Base-by-base conservation (phyloP, 208 protist species). In the Phytomonas sp. region DNA sequence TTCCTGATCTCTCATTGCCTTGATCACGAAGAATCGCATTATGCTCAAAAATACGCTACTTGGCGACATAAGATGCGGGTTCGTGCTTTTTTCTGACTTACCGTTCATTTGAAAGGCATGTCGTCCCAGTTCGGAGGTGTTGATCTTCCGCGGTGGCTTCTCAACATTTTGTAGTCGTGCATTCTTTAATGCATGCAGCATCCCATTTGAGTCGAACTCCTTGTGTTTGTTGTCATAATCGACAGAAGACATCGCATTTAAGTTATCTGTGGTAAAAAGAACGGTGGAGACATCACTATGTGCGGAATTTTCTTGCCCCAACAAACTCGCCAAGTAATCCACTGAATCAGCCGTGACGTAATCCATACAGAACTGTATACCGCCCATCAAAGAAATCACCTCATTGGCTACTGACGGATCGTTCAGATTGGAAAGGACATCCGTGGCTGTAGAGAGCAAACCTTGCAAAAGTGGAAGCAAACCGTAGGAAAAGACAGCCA, bases 381-480 rank as follows among this genome's bases (percentile, higher is more conserved):
- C 85, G 15, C 60, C 60, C 67, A 95, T 68, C 79, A 95, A 78
- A 11, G 87, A 93, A 28, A 79, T 51, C 23, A 91, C 82, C 65
- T 92, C 83, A 30, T 88, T 72, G 29, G 74, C 81, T 0, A 95
- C 78, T 2, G 73, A 72, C 2, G 60, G 62, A 53, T 92, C 82
- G 72, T 76, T 62, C 8, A 87, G 69, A 60, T 87, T 83, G 7
- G 87, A 82, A 59, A 93, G 70, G 33, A 92, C 80, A 33, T 91
- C 87, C 31, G 93, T 78, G 0, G 87, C 83, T 6, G 90, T 88
- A 11, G 84, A 85, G 9, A 95, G 62, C 26, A 93, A 66, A 3
- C 87, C 87, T 59, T 93, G 85, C 32, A 95, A 71, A n/a, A 95
- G 74, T 36, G 90, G 87, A 29, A 95, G 65, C 23, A 93, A 76